These are phyloP conservation scores for Hebeloma cylindrosporum DNA, from an alignment of 768 basidiomycete species.

Conservation along the genomic window DNA sequence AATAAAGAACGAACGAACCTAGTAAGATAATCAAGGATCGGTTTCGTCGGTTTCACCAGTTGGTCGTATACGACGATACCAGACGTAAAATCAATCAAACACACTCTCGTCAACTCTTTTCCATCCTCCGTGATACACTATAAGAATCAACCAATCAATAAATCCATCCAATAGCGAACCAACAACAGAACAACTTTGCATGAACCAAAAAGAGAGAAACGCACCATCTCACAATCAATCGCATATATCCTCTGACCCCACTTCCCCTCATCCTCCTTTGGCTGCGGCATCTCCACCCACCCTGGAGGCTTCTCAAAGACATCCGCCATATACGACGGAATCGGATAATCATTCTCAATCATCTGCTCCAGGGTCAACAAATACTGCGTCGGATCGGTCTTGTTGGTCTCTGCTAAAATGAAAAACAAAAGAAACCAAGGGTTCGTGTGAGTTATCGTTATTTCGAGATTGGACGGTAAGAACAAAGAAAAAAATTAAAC, in stretches of 20 bases:
- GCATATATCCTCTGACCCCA: constrained; percentile 65
- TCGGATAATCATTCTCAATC: constrained; percentile 91
- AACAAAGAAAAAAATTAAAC: too few species aligned
- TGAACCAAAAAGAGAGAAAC: constrained; percentile 18
- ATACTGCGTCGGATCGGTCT: constrained; percentile 68
- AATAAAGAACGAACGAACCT: constrained; percentile 44
- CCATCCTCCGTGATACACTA: constrained; percentile 91
- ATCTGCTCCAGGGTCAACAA: constrained; percentile 80
- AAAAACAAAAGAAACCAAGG: too few species aligned
- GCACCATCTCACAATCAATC: constrained; percentile 96
- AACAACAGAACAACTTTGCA: background rate
- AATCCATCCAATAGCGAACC: constrained; percentile 1
- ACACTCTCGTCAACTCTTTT: constrained; percentile 84
- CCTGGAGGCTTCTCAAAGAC: constrained; percentile 61
- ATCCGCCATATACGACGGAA: constrained; percentile 83
- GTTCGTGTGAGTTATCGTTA: too few species aligned
- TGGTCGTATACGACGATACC: constrained; percentile 81
- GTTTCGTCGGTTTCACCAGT: constrained; percentile 84
- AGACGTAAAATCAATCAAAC: constrained; percentile 75
- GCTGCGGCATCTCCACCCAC: constrained; percentile 80
- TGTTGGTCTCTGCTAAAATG: constrained; percentile 54
- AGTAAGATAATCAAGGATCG: constrained; percentile 91
- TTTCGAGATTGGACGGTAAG: too few species aligned
- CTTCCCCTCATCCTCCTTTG: constrained; percentile 26
- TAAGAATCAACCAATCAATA: too few species aligned